These are phyloP conservation scores for Chytriomyces hyalinus DNA, from an alignment of 192 early-diverging fungal species.

Conservation along the genomic window DNA sequence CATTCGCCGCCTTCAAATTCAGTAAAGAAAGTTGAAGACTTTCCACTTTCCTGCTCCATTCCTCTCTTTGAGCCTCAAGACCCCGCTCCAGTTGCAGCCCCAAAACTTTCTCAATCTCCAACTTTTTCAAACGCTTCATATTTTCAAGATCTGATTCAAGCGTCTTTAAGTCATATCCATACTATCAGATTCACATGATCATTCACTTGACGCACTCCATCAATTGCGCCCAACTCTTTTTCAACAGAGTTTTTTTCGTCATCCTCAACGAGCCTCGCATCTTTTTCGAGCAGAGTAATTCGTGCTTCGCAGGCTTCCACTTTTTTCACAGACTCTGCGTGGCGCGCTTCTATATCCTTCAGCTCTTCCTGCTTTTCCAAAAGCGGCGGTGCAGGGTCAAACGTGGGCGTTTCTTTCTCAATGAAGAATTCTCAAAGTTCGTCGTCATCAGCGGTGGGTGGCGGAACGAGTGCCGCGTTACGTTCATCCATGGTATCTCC, in stretches of 20 bases:
- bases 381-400: not conserved
- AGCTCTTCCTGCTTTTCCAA: slow-evolving; percentile 17
- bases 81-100: slow-evolving; percentile 28
- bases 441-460: not conserved
- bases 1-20: not conserved
- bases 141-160: slow-evolving; percentile 31
- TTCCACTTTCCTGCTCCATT: slow-evolving; percentile 31
- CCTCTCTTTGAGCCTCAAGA: slow-evolving; percentile 17
- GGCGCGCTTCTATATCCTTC: not conserved
- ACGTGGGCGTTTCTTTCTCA: not conserved
- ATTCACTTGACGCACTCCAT: slow-evolving; percentile 2
- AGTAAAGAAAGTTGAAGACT: slow-evolving; percentile 1
- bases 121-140: slow-evolving; percentile 14
- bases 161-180: slow-evolving; percentile 32
- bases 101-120: slow-evolving; percentile 19
- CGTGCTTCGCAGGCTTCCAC: not conserved
- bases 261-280: slow-evolving; percentile 6
- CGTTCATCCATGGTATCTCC: not conserved
- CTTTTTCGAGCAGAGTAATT: not conserved
- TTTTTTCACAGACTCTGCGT: not conserved
- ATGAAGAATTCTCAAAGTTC: not conserved
- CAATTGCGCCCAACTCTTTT: slow-evolving; percentile 19
- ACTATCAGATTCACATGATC: slow-evolving; percentile 26
- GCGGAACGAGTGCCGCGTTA: not conserved
- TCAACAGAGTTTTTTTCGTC: slow-evolving; percentile 6